phyloP scores from a whole-genome alignment of 1,284 basidiomycete species.

The Trametes pubescens region DNA sequence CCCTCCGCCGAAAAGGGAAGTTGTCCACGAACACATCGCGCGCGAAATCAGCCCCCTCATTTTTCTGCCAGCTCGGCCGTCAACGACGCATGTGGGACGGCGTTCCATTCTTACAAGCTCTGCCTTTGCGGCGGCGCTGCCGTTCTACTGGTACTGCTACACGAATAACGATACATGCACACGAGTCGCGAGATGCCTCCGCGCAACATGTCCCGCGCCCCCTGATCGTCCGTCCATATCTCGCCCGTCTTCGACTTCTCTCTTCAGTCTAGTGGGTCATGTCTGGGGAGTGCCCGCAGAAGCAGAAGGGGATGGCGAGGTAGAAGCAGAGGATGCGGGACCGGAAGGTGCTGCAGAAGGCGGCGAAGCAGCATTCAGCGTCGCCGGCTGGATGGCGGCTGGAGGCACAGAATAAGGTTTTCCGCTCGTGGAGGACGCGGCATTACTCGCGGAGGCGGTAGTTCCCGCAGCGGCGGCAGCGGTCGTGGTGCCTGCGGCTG shows the following conservation, averaged over 20 bases:
- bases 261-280: conserved; percentile 8
- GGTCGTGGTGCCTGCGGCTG: neutral
- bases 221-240: conserved; percentile 24
- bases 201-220: conserved; percentile 11
- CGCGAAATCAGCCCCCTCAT: conserved; percentile 29
- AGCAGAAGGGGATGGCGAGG: conserved; percentile 21
- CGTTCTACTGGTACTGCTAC: conserved; percentile 26
- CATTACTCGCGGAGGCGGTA: neutral
- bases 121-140: conserved; percentile 11
- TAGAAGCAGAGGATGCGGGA: conserved; percentile 19
- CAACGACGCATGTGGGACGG: conserved; percentile 12
- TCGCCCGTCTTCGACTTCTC: conserved; percentile 15
- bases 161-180: conserved; percentile 32
- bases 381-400: conserved; percentile 4
- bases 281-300: conserved; percentile 19
- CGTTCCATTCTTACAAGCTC: conserved; percentile 24
- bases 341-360: conserved; percentile 9
- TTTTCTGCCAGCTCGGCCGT: conserved; percentile 21
- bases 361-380: conserved; percentile 1
- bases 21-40: conserved; percentile 18
- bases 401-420: conserved; percentile 3
- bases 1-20: conserved; percentile 24
- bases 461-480: neutral
- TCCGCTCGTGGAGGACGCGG: conserved; percentile 7
- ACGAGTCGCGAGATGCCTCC: conserved; percentile 15